These are phyloP conservation scores for Penicillium alfredii DNA, from an alignment of 495 filamentous ascomycete genomes.

Conservation along the genomic window DNA sequence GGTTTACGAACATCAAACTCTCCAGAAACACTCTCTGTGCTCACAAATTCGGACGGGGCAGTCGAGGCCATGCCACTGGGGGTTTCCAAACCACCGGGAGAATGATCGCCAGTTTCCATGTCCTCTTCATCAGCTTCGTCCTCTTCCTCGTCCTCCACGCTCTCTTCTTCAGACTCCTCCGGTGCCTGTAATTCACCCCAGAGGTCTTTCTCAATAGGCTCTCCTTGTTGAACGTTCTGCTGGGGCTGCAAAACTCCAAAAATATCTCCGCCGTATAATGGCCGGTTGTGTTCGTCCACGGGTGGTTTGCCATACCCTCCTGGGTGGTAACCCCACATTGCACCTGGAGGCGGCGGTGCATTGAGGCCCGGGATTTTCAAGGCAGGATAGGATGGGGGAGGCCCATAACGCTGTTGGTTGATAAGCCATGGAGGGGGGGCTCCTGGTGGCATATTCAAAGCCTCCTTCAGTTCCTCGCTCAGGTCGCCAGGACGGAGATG, in stretches of 20 bases:
- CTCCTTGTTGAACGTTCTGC: slow-evolving; percentile 56
- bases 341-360: slow-evolving; percentile 91
- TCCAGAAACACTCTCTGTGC: slow-evolving; percentile 66
- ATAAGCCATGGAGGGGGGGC: slow-evolving; percentile 96
- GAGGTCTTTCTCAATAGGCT: slow-evolving; percentile 78
- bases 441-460: slow-evolving; percentile 88
- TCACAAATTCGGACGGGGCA: slow-evolving; percentile 69
- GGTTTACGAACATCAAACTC: slow-evolving; percentile 92
- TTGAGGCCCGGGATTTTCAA: slow-evolving; percentile 92
- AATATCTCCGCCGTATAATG: slow-evolving; percentile 88
- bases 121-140: slow-evolving; percentile 69
- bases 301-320: slow-evolving; percentile 96
- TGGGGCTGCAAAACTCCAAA: slow-evolving; percentile 74
- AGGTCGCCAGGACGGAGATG: slow-evolving; percentile 87
- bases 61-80: slow-evolving; percentile 73
- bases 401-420: slow-evolving; percentile 89
- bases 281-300: slow-evolving; percentile 82
- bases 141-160: slow-evolving; percentile 59
- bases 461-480: slow-evolving; percentile 84
- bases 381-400: slow-evolving; percentile 86
- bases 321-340: slow-evolving; percentile 89
- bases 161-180: slow-evolving; percentile 76
- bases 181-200: slow-evolving; percentile 93
- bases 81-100: slow-evolving; percentile 72
- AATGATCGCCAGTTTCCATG: slow-evolving; percentile 60